A percentile compares a stretch with the other conserved stretches of the same genome.
phyloP scores from a whole-genome alignment of 169 alveolate genomes.

The Ichthyophthirius multifiliis region DNA sequence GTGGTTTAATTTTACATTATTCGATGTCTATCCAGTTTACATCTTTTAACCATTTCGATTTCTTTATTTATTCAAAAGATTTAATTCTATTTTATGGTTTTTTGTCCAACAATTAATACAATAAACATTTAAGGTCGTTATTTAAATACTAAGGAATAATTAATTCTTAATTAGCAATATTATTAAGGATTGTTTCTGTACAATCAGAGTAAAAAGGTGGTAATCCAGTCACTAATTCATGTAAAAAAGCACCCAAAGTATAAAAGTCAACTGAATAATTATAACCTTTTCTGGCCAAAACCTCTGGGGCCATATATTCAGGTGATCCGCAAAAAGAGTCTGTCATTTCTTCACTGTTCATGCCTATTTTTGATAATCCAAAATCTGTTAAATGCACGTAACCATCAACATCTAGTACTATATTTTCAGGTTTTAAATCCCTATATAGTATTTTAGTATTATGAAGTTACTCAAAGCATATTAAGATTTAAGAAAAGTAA shows the following conservation, averaged over 20 bases:
- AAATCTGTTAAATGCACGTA: conserved; percentile 83
- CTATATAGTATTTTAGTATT: neutral
- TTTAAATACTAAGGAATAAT: conserved; percentile 12
- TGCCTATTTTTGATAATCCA: conserved; percentile 71
- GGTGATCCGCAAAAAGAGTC: conserved; percentile 65
- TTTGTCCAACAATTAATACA: neutral
- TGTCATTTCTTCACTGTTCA: conserved; percentile 24
- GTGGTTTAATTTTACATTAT: neutral
- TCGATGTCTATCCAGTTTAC: neutral
- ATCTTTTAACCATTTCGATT: neutral
- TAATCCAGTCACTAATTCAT: conserved; percentile 37
- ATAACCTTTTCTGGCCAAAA: conserved; percentile 45
- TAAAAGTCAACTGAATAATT: conserved; percentile 46
- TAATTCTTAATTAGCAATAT: neutral
- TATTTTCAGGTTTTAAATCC: neutral
- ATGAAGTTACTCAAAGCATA: neutral
- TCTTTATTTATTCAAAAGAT: neutral
- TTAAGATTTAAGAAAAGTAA: neutral
- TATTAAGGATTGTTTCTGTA: neutral
- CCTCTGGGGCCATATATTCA: conserved; percentile 61
- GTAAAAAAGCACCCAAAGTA: conserved; percentile 47
- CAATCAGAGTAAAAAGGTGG: conserved; percentile 51
- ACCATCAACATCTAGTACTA: too few species aligned
- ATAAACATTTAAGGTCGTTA: neutral
- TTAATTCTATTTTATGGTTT: neutral